Base-by-base conservation (phyloP, 352 stramenopile genomes). In the Globisporangium cystogenes region DNA sequence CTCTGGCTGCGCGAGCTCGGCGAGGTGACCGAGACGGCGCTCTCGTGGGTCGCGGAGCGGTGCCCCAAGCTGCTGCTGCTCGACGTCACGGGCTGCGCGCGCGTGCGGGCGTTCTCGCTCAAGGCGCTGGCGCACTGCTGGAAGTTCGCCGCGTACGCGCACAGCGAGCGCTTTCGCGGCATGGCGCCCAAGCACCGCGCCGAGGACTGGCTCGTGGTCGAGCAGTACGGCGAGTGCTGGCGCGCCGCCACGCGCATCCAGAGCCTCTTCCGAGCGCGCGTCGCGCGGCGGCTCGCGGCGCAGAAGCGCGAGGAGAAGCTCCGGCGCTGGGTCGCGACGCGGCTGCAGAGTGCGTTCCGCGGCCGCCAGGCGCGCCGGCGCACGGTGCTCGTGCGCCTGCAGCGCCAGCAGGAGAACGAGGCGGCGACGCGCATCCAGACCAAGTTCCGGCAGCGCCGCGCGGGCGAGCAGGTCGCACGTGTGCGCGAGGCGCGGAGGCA, bases 21-120 rank as follows among this genome's bases (percentile, higher is more conserved):
- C 5, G 60, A 76, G 7, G 66, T 98, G 48, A 87, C 74, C 12
- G 77, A 91, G 49, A 91, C 80, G 1, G 72, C 75, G 0, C 42
- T 97, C 8, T 82, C 84, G 14, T 98, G 89, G 87, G 77, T 98
- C 24, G 80, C 86, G 33, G 77, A 91, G 57, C 74, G 76, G n/a
- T 88, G 88, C 39, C 49, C 60, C 3, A 75, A 70, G 20, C 48
- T 94, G 8, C 51, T 88, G 51, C 37, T 79, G 7, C 55, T 94
- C 12, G 79, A 94, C 40, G 47, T 93, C 37, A 86, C 79, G 4
- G 74, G 70, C 5, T 85, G 76, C 42, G 36, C 36, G 1, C 59
- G 69, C 27, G 67, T 90, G 16, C 57, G 57, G 7, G 62, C 64
- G 4, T 80, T 80, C 35, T 82, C 82, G 7, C 57, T 90, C 35